Evolutionary conservation across 805 yeast genomes (phyloP).

Genomic region (Starmerella bacillaris): DNA sequence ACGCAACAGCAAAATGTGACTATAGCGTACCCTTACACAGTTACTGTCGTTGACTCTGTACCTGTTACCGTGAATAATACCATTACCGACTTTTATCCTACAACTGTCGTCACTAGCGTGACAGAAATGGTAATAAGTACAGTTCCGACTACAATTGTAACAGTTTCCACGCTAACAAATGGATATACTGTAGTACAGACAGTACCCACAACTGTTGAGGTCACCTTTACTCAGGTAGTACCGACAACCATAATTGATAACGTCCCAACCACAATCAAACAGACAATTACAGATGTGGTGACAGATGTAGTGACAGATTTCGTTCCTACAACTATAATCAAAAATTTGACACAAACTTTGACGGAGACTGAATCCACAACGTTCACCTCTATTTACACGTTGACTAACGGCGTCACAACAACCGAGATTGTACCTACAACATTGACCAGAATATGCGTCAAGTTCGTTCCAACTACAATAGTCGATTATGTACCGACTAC

Average conservation of each 20-base stretch:
- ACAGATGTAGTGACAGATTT: background rate
- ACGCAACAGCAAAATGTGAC: background rate
- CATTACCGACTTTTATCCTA: background rate
- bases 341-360: background rate
- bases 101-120: background rate
- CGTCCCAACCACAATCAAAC: background rate
- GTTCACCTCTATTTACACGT: no score
- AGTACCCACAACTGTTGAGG: background rate
- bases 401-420: no score
- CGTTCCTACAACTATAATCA: background rate
- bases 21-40: background rate
- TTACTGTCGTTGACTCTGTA: background rate
- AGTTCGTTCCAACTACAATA: no score
- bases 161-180: no score
- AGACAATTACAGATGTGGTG: background rate
- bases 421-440: background rate
- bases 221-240: background rate
- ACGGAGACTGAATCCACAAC: background rate
- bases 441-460: no score
- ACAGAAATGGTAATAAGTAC: background rate
- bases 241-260: background rate
- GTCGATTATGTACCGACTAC: constrained; percentile 1
- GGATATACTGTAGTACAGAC: no score
- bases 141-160: background rate
- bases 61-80: background rate